Evolutionary conservation across 352 stramenopile genomes (phyloP).

Genomic region (Phytophthora pseudosyringae): DNA sequence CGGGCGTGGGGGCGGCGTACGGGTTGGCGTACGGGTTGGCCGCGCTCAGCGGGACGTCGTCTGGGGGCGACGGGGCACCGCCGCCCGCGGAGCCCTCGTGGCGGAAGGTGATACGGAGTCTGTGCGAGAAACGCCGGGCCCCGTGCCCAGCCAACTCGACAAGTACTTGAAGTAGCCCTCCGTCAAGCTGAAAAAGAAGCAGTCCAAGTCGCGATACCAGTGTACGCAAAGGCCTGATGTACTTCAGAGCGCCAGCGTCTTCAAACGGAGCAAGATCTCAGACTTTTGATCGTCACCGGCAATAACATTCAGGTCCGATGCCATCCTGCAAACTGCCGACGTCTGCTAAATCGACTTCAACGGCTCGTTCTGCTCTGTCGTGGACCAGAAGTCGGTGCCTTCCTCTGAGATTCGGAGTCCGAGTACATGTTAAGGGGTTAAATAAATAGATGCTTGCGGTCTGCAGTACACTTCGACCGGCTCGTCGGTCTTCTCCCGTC

Average conservation of each 20-base stretch:
- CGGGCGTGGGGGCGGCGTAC: constrained; percentile 19
- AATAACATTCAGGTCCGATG: constrained; percentile 80
- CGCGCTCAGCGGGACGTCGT: constrained; percentile 40
- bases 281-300: constrained; percentile 87
- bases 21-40: constrained; percentile 64
- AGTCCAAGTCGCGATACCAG: constrained; percentile 82
- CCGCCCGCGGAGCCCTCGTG: constrained; percentile 45
- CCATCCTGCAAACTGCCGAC: constrained; percentile 55
- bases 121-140: constrained; percentile 45
- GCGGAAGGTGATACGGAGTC: constrained; percentile 53
- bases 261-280: constrained; percentile 49
- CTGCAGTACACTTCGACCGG: no score
- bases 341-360: constrained; percentile 36
- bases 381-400: constrained; percentile 64
- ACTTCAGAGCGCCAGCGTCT: constrained; percentile 59
- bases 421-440: no score
- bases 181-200: constrained; percentile 36
- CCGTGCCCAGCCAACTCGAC: constrained; percentile 51
- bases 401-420: constrained; percentile 3
- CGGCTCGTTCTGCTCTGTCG: constrained; percentile 86
- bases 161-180: constrained; percentile 65
- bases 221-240: constrained; percentile 88
- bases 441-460: no score
- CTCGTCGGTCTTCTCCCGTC: no score
- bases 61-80: no score